phyloP scores from a whole-genome alignment of 495 filamentous ascomycete species.

The Penicillium herquei region DNA sequence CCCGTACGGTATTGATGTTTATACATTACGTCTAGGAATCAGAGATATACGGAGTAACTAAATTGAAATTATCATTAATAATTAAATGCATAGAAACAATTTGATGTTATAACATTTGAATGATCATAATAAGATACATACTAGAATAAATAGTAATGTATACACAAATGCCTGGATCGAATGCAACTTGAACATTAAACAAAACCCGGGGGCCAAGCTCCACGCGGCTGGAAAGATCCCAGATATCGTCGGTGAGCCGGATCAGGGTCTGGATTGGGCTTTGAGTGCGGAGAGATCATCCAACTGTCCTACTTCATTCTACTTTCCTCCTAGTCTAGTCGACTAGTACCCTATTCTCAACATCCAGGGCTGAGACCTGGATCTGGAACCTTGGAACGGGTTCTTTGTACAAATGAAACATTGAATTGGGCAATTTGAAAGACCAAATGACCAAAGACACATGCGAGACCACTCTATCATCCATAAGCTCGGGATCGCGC shows the following conservation, averaged over 20 bases:
- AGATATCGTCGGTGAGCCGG: constrained; percentile 1
- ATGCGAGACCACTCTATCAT: neutral
- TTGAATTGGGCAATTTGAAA: neutral
- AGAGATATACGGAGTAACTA: too few relatives aligned
- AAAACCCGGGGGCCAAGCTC: neutral
- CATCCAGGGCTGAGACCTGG: too few relatives aligned
- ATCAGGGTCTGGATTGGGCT: neutral
- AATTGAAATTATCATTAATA: too few relatives aligned
- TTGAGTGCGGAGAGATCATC: neutral
- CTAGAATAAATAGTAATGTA: neutral
- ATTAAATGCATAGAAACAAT: too few relatives aligned
- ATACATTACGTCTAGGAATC: neutral
- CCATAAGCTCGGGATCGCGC: neutral
- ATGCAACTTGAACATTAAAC: neutral
- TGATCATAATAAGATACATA: too few relatives aligned
- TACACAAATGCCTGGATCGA: neutral
- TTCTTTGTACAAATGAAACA: neutral
- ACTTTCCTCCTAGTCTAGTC: neutral
- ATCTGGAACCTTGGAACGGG: too few relatives aligned
- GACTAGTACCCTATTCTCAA: too few relatives aligned
- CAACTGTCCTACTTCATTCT: neutral
- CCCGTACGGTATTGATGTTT: neutral
- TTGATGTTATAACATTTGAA: too few relatives aligned
- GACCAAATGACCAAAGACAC: neutral
- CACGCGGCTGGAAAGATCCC: neutral